Evolutionary conservation across 2,329 filamentous ascomycete genomes (phyloP).

Genomic region (Cytospora schulzeri): DNA sequence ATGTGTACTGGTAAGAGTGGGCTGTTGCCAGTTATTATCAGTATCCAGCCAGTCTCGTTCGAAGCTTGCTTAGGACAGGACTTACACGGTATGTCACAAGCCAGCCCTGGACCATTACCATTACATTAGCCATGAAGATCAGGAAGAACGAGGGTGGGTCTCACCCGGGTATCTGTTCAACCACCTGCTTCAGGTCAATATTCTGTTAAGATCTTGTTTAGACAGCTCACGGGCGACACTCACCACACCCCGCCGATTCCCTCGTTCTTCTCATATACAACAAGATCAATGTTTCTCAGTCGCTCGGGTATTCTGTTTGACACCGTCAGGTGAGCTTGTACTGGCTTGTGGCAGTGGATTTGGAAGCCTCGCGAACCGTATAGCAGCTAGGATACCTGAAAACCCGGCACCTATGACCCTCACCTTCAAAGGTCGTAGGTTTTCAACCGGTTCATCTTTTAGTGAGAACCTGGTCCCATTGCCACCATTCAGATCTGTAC

Average conservation of each 20-base stretch:
- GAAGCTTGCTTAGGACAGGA: neutral
- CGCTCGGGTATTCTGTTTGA: slow-evolving; percentile 37
- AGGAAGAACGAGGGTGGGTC: neutral
- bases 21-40: slow-evolving; percentile 32
- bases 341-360: neutral
- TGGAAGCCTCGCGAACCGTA: slow-evolving; percentile 31
- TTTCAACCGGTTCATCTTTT: slow-evolving; percentile 38
- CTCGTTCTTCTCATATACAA: slow-evolving; percentile 41
- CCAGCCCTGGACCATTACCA: slow-evolving; percentile 31
- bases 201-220: neutral
- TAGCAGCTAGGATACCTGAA: slow-evolving; percentile 32
- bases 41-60: neutral
- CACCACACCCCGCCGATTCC: slow-evolving; percentile 40
- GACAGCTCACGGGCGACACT: neutral
- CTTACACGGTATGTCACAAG: slow-evolving; percentile 43
- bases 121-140: neutral
- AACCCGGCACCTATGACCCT: slow-evolving; percentile 31
- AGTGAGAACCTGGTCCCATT: slow-evolving; percentile 29
- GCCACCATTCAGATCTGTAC: neutral
- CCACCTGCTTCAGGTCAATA: slow-evolving; percentile 32
- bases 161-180: slow-evolving; percentile 39
- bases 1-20: slow-evolving; percentile 59
- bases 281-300: slow-evolving; percentile 39
- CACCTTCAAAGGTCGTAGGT: slow-evolving; percentile 38
- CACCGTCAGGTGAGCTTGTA: neutral